phyloP scores from a whole-genome alignment of 441 rosid species.

The Syzygium syzygioides region DNA sequence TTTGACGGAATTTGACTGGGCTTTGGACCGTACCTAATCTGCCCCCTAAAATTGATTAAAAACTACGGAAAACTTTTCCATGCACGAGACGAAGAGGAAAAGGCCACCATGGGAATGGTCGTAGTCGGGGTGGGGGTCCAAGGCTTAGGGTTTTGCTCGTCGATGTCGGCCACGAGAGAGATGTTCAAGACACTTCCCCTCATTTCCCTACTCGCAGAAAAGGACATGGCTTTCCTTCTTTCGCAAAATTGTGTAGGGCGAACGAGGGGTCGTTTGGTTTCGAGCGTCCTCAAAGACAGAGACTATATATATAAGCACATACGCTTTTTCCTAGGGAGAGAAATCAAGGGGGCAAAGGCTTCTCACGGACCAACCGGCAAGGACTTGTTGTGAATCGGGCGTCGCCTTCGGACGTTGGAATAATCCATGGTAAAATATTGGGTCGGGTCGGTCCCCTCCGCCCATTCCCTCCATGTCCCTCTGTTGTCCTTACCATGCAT shows the following conservation, averaged over 20 bases:
- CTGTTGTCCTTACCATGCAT: conserved; percentile 13
- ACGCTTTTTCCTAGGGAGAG: not conserved
- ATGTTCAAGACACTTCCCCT: conserved; percentile 11
- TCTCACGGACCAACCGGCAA: conserved; percentile 43
- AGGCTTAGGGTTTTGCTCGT: conserved; percentile 20
- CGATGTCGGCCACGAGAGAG: conserved; percentile 38
- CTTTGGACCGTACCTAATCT: not conserved
- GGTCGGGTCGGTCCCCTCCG: conserved; percentile 25
- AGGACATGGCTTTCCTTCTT: not conserved
- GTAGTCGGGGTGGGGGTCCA: not conserved
- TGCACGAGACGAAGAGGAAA: not conserved
- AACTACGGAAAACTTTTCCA: not conserved
- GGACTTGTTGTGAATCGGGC: conserved; percentile 61
- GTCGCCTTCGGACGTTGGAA: conserved; percentile 43
- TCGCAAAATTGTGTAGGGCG: not conserved
- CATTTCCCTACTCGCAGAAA: conserved; percentile 5
- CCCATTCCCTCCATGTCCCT: conserved; percentile 30
- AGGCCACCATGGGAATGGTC: not conserved
- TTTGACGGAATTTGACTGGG: not conserved
- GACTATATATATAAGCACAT: not conserved
- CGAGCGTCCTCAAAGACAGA: not conserved
- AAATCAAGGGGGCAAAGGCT: not conserved
- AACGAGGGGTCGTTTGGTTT: not conserved
- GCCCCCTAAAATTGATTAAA: not conserved
- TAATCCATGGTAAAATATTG: conserved; percentile 58